phyloP scores from a whole-genome alignment of 345 rosid genomes.

The Cardamine occulta region DNA sequence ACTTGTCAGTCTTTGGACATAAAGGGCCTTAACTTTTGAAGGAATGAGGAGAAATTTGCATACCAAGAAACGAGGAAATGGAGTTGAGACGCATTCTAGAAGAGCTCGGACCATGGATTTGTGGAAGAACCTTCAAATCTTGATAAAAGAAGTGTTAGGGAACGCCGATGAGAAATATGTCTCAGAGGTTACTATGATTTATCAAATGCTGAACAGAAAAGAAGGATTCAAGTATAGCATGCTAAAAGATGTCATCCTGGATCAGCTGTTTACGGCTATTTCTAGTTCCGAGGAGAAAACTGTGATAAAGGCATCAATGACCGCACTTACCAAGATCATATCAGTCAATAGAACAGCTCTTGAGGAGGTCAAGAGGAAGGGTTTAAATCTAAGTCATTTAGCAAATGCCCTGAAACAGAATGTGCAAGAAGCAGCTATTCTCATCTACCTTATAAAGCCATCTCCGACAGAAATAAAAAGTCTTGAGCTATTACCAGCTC shows the following conservation, averaged over 20 bases:
- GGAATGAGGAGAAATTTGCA: slow-evolving; percentile 40
- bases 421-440: slow-evolving; percentile 80
- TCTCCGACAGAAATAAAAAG: slow-evolving; percentile 81
- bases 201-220: slow-evolving; percentile 62
- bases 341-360: slow-evolving; percentile 59
- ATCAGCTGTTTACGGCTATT: slow-evolving; percentile 70
- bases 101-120: slow-evolving; percentile 50
- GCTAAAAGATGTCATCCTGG: slow-evolving; percentile 73
- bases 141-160: slow-evolving; percentile 59
- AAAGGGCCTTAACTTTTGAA: slow-evolving; percentile 44
- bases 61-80: slow-evolving; percentile 32
- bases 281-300: slow-evolving; percentile 75
- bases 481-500: slow-evolving; percentile 78
- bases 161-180: slow-evolving; percentile 61
- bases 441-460: slow-evolving; percentile 79
- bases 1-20: slow-evolving; percentile 49
- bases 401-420: slow-evolving; percentile 74
- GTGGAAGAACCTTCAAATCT: slow-evolving; percentile 59
- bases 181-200: slow-evolving; percentile 63
- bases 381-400: slow-evolving; percentile 61
- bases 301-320: slow-evolving; percentile 66
- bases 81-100: slow-evolving; percentile 31
- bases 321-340: slow-evolving; percentile 64
- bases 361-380: slow-evolving; percentile 72
- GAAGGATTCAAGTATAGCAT: slow-evolving; percentile 64